Evolutionary conservation across 2,329 filamentous ascomycete genomes (phyloP), one percentile per base, ranked within the genome.

Genomic region (Penicillium sp.): DNA sequence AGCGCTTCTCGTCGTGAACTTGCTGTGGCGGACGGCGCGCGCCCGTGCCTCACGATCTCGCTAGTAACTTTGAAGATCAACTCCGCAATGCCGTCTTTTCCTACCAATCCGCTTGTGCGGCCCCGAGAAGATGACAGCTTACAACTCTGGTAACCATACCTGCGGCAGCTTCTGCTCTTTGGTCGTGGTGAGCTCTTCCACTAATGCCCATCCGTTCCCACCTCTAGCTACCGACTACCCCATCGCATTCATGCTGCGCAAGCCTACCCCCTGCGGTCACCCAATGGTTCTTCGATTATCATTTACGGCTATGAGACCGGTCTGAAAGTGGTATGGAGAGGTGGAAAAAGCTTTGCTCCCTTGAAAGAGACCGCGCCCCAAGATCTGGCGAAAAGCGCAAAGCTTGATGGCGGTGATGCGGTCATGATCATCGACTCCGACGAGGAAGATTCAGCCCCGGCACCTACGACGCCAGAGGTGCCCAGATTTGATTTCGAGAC

Each of bases 221-320:
- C 39, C 37, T 47, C 45, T 57, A 84, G 81, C 65, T 84, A 84
- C 60, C 73, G 81, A 56, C 73, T 83, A 32, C 74, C 78, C 11
- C 76, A 81, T 60, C 78, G 80, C 57, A 71, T 80, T 49, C 75
- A 79, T 66, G 69, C 71, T 47, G 74, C 80, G 9, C 73, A 75
- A 61, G 70, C 78, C 54, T 84, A 84, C 59, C 81, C 82, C 5
- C 63, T 78, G 34, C 71, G 73, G 52, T 72, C 80, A 18, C 76
- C 79, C 24, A 83, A 84, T 64, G 80, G 80, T 61, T 84, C 82
- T 3, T 79, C 77, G 3, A 71, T 85, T 49, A 70, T 84, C 39
- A 59, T 84, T 9, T 83, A 81, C 56, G 82, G 77, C 40, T 76
- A 83, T 54, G 76, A 78, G 37, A 72, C 70, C 37, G 82, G 82